Evolutionary conservation across 306 rosid species (phyloP), one percentile per base, ranked within the genome.

Genomic region (Malus asiatica): DNA sequence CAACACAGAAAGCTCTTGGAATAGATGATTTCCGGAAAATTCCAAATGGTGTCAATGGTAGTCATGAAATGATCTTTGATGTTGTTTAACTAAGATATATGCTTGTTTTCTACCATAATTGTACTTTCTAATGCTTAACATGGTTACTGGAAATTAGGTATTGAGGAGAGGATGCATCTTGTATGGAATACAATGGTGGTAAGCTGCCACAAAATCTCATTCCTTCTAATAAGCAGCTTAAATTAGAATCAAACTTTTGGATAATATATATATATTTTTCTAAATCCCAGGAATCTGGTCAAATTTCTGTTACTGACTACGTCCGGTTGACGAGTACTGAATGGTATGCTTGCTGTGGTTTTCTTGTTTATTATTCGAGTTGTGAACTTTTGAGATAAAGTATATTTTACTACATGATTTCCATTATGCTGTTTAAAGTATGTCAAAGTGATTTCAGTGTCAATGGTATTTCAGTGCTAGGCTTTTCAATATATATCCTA

Each of bases 1-100:
- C 98, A 68, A 90, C 93, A 72, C 98, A 94, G 53, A 91, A 94
- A 78, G 86, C 95, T 79, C 60, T 90, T 46, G 98, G 98, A 83
- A 86, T 94, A 61, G 90, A 90, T 70, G 97, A 94, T 82, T 94
- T 94, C 81, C 89, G 88, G 76, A 88, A 87, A 81, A 94, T 94
- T 85, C 98, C 98, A 60, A 94, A 94, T 73, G 98, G 98, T 70
- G 91, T 94, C 69, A 90, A 91, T 87, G 98, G 98, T 94, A 91
- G 86, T 81, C 76, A 51, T 30, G 20, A 58, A 48, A 45, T 8
- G 53, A 73, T 52, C 76, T 63, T 65, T 44, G 27, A 55, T 40
- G 15, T 77, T 29, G 64, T 57, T 55, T 20, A 72, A 35, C 38
- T 30, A 4, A 18, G 18, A 33, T 29, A 35, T 23, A n/a, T 51